Evolutionary conservation across 352 stramenopile species (phyloP), one percentile per base, ranked within the genome.

Genomic region (Plasmopara viticola): DNA sequence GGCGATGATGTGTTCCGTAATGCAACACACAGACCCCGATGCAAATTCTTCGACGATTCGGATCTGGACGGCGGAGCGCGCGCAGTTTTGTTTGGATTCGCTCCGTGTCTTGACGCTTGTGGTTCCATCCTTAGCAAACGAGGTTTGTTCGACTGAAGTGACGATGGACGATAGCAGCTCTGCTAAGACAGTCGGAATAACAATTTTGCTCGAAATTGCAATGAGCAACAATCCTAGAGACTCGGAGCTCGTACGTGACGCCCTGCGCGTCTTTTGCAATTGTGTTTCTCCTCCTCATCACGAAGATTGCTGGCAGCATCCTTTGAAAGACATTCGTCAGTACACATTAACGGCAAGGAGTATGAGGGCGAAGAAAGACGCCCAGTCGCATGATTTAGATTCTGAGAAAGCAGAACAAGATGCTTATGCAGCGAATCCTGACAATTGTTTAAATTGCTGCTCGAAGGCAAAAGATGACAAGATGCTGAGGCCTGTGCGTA

Each of bases 271-370:
- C 0, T 81, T 94, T 48, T 92, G 84, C 62, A 90, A 90, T 40
- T 92, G 84, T 49, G 84, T 94, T 10, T 87, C 74, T 2, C 74
- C 80, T 29, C 83, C 80, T 28, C 78, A 92, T 14, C 56, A 69
- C 29, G 81, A 92, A 51, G 74, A 90, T 38, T 92, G 81, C 48
- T 92, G 81, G 81, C 81, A 92, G 15, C 81, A 92, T 39, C 81
- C 81, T 0, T 81, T 84, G 61, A 92, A 92, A 59, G 81, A 90
- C 31, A 86, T 92, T 54, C 74, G 78, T 0, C 78, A 92, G 53
- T 90, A 79, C 25, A 88, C 81, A 5, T 48, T 92, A 15, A 90
- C 81, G 18, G 78, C 74, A 9, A 62, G 81, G 54, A 80, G 70
- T 30, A 90, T 87, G 77, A 62, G 78, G 37, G 74, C 70, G 31